Evolutionary conservation across 208 protist genomes (phyloP).

Genomic region (Naegleria fowleri): DNA sequence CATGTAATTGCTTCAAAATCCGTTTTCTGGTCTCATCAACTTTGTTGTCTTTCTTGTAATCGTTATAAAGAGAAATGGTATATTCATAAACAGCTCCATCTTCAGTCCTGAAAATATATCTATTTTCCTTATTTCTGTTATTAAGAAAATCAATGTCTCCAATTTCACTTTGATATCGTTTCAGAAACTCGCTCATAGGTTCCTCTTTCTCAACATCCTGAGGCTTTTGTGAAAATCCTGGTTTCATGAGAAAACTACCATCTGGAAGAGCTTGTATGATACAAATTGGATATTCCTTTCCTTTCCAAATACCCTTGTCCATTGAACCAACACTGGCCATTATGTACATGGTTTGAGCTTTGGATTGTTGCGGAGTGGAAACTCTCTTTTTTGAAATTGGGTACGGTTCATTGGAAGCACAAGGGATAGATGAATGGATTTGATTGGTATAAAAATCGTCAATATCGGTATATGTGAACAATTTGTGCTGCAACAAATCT

Average conservation of each 20-base stretch:
- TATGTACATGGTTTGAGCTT: background rate
- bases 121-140: constrained; percentile 5
- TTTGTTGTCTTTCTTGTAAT: background rate
- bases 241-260: constrained; percentile 20
- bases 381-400: background rate
- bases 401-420: background rate
- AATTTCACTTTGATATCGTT: background rate
- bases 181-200: background rate
- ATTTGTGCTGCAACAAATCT: background rate
- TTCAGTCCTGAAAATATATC: background rate
- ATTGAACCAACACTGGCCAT: background rate
- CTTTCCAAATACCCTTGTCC: background rate
- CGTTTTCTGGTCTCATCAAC: background rate
- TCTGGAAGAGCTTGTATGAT: background rate
- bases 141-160: background rate
- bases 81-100: constrained; percentile 20
- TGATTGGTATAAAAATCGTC: background rate
- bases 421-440: background rate
- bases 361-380: background rate
- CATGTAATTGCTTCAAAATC: background rate
- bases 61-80: background rate
- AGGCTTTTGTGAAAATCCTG: background rate
- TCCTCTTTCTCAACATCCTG: background rate
- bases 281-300: constrained; percentile 12
- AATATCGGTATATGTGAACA: background rate